Base-by-base conservation (phyloP, 768 basidiomycete species). In the Infundibulicybe gibba region DNA sequence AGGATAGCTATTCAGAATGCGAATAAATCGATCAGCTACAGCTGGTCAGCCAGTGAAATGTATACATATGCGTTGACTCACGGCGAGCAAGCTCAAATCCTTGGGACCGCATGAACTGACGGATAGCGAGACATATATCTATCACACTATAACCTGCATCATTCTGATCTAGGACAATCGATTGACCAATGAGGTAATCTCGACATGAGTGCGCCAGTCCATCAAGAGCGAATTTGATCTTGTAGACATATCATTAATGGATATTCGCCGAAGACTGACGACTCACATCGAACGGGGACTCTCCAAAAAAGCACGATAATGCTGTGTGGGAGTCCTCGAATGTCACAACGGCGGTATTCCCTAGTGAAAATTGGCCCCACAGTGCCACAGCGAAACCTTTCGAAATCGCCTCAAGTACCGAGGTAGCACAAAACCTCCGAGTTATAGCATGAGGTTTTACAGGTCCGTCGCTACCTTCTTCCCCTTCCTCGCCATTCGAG, bases 1-100 rank as follows among this genome's bases (percentile, higher is more conserved):
- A 14, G 84, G 82, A 50, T 83, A 83, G 40, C 76, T 74, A 49
- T 80, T 77, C 42, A 67, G 56, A n/a, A 80, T 63, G 31, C 68
- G 51, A 44, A 69, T 62, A 53, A 76, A 80, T 12, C 55, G 56
- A n/a, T 56, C 37, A 3, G 59, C 75, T 76, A 49, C 19, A 46
- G 17, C 33, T 37, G 21, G 32, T 31, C 40, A 13, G 37, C 39
- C 21, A 46, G 48, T 38, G 25, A 9, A 15, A 12, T 2, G 8
- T 45, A 35, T 42, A 9, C 40, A 19, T 6, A 35, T 47, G 1
- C 32, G 37, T 6, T 34, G 19, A 55, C 71, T 57, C 50, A 81
- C 78, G 52, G 45, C 61, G 59, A 15, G 67, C 68, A n/a, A 69
- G 54, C 14, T 64, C 63, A 52, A 79, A 81, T 6, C 79, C 80